Evolutionary conservation across 148 eudicot genomes (phyloP).

Genomic region (Vaccinium macrocarpon): DNA sequence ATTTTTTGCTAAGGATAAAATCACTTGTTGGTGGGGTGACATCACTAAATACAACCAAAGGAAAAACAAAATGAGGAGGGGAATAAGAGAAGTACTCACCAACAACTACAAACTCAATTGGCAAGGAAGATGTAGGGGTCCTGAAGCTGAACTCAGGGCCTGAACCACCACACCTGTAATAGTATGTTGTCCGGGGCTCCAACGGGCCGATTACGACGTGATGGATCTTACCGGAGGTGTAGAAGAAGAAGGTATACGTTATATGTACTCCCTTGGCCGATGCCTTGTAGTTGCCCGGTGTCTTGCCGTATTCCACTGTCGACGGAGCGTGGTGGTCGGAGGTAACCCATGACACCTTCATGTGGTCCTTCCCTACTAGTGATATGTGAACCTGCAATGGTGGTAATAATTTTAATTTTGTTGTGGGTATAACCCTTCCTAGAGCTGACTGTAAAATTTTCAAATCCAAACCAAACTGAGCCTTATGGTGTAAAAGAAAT

Average conservation of each 20-base stretch:
- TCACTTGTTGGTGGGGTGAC: too few relatives aligned
- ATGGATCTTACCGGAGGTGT: slow-evolving; percentile 68
- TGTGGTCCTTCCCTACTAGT: slow-evolving; percentile 62
- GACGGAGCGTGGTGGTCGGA: slow-evolving; percentile 47
- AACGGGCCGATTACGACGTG: slow-evolving; percentile 76
- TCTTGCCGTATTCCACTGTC: slow-evolving; percentile 63
- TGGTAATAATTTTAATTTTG: neutral
- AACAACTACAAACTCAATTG: slow-evolving; percentile 59
- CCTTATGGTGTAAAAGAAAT: neutral
- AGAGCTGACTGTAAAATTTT: neutral
- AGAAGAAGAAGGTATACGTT: slow-evolving; percentile 58
- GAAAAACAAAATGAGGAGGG: neutral
- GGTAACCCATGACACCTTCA: slow-evolving; percentile 76
- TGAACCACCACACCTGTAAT: slow-evolving; percentile 59
- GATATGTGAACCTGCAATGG: slow-evolving; percentile 70
- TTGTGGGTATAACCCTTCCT: neutral
- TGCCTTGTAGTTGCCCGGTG: slow-evolving; percentile 40
- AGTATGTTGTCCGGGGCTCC: slow-evolving; percentile 56
- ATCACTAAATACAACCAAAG: too few relatives aligned
- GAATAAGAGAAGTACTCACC: slow-evolving; percentile 31
- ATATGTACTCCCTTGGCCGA: slow-evolving; percentile 55
- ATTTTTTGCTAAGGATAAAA: too few relatives aligned
- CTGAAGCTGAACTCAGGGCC: slow-evolving; percentile 68
- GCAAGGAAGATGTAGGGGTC: slow-evolving; percentile 63
- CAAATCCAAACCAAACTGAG: neutral